Percentiles rank a stretch among this genome's conserved stretches.
Evolutionary conservation across 164 flowering plant genomes (phyloP).

Genomic region (Chimonanthus salicifolius): DNA sequence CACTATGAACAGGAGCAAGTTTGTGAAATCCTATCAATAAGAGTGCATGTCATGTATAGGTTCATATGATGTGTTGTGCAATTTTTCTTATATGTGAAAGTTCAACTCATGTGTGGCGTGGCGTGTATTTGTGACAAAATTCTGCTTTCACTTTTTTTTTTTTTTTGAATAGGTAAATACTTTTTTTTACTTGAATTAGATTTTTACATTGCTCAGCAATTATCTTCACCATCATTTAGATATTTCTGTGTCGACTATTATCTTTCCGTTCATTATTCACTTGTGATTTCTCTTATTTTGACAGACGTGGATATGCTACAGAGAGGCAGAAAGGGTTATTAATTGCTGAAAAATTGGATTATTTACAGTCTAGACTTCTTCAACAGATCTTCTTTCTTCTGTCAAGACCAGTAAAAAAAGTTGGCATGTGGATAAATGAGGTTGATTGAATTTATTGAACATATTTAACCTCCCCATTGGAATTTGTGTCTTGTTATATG

Average conservation of each 20-base stretch:
- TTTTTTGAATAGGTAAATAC: no score
- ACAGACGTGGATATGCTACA: constrained; percentile 84
- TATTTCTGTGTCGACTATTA: neutral
- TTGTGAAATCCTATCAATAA: no score
- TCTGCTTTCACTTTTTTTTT: no score
- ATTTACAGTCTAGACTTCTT: constrained; percentile 79
- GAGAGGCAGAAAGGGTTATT: constrained; percentile 85
- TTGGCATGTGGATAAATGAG: constrained; percentile 72
- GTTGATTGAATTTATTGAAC: constrained; percentile 26
- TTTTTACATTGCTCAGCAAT: no score
- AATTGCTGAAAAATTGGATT: constrained; percentile 84
- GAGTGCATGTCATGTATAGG: no score
- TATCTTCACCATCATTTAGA: neutral
- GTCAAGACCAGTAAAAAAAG: constrained; percentile 61
- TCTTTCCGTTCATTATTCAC: constrained; percentile 2
- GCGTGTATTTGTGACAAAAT: no score
- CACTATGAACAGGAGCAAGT: no score
- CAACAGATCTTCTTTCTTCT: constrained; percentile 46
- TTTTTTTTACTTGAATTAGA: no score
- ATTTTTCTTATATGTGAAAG: no score
- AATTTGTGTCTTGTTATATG: neutral
- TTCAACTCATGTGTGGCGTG: no score
- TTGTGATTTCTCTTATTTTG: constrained; percentile 18
- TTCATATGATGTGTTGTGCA: no score
- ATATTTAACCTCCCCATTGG: neutral